Evolutionary conservation across 2,329 filamentous ascomycete genomes (phyloP), one percentile per base, ranked within the genome.

Genomic region (Pseudocercospora pini-densiflorae): DNA sequence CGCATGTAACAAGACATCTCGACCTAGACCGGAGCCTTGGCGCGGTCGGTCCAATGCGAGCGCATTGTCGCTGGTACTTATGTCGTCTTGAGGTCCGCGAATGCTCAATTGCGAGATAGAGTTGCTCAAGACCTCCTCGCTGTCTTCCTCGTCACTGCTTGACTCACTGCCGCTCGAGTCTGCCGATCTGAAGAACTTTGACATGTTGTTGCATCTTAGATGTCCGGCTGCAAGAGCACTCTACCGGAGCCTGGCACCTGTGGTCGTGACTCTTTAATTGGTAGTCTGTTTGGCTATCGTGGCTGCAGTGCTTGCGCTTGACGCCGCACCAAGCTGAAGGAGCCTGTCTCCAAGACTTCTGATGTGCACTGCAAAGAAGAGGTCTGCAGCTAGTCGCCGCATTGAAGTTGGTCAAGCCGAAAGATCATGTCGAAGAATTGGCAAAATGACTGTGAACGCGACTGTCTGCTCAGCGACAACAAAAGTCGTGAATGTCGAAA

Each of bases 1-100:
- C 1, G 82, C 78, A 70, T 83, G 81, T 5, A 84, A 68, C 10
- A 83, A 68, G 14, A 81, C 69, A 62, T 82, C 78, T 36, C 72
- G 68, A 21, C 59, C 64, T 9, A 51, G 58, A 9, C 47, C 40
- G 3, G 57, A 49, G 19, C 53, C 64, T 47, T 65, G 57, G 9
- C 61, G 62, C n/a, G 63, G 59, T 14, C 62, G 58, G 27, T 63
- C 61, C 40, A 65, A n/a, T 19, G 64, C 49, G 19, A 64, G 62
- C 16, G 69, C 49, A 19, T 64, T 63, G 47, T 64, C 23, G 19
- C 59, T 27, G 10, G 23, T 51, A 2, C 43, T 59, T 51, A 24
- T 24, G 47, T 43, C 49, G 58, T 68, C 7, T 7, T 27, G 21
- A 23, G 47, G 9, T 24, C 12, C 54, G 40, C 60, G 59, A 40